A percentile compares a stretch with the other conserved stretches of the same genome.
Conservation (phyloP, 2,329 filamentous ascomycete genomes). For the Atkinsonella hypoxylon region DNA sequence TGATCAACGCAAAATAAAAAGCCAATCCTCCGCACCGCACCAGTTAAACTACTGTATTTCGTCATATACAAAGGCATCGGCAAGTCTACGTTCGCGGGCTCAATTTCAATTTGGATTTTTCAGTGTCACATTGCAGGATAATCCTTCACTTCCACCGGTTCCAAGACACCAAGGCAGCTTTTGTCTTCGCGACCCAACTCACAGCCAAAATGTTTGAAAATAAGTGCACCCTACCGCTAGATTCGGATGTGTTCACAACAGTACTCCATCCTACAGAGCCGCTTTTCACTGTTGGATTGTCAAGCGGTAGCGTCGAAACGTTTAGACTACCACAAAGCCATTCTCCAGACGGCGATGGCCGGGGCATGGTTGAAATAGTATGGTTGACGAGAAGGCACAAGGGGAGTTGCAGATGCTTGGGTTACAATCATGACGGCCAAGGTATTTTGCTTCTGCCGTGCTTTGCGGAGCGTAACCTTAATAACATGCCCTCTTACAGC, state of each 20-base stretch:
- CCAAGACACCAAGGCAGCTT: neutral
- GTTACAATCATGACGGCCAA: conserved; percentile 67
- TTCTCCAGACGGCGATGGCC: conserved; percentile 47
- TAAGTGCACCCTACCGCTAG: conserved; percentile 77
- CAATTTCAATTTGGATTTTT: neutral
- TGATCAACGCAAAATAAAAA: too few species aligned
- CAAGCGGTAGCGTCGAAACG: conserved; percentile 74
- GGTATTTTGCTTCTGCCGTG: conserved; percentile 27
- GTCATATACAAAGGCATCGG: too few species aligned
- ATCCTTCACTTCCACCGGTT: too few species aligned
- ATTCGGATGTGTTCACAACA: conserved; percentile 78
- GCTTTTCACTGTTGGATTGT: conserved; percentile 74
- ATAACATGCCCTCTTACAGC: conserved; percentile 20
- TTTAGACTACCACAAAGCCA: conserved; percentile 55
- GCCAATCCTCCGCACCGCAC: too few species aligned
- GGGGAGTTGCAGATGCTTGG: conserved; percentile 77
- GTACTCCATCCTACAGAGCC: conserved; percentile 76
- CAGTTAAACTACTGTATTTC: too few species aligned
- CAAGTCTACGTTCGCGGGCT: neutral
- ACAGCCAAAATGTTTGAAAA: conserved; percentile 74
- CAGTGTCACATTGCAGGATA: neutral
- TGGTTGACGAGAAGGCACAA: conserved; percentile 90
- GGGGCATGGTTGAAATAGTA: conserved; percentile 63
- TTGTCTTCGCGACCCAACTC: neutral
- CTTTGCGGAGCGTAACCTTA: neutral